phyloP scores from a whole-genome alignment of 1,284 basidiomycete genomes.

The Irpex sp. region DNA sequence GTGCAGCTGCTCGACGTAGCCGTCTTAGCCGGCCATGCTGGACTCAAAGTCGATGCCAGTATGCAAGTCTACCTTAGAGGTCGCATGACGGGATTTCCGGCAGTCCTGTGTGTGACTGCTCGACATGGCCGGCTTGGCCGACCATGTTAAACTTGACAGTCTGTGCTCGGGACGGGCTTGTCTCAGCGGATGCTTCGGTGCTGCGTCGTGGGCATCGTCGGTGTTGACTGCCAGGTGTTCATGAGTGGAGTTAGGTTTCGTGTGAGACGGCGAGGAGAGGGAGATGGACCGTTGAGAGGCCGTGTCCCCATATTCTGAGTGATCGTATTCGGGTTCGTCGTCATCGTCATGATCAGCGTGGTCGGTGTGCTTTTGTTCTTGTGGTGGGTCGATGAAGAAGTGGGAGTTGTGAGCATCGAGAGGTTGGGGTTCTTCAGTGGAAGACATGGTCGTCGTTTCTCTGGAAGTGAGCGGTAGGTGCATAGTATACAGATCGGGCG shows the following conservation, averaged over 20 bases:
- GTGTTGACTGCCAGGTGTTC: not conserved
- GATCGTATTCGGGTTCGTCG: constrained; percentile 23
- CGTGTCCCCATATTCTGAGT: constrained; percentile 57
- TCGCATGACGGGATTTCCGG: no score
- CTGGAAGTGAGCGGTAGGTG: no score
- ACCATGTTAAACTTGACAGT: constrained; percentile 13
- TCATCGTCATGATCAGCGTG: constrained; percentile 1
- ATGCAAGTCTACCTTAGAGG: no score
- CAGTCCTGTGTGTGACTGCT: no score
- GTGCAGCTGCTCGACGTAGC: no score
- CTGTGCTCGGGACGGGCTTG: constrained; percentile 23
- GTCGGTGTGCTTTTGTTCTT: constrained; percentile 16
- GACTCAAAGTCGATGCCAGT: no score
- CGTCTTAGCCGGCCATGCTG: no score
- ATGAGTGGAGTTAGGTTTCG: constrained; percentile 22
- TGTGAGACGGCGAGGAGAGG: constrained; percentile 52
- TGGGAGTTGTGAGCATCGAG: constrained; percentile 20
- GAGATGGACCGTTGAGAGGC: constrained; percentile 77
- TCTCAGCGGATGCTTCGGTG: constrained; percentile 10
- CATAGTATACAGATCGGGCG: no score
- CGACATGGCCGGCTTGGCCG: no score
- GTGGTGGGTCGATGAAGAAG: constrained; percentile 22
- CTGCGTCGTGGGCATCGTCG: constrained; percentile 20
- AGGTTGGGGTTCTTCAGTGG: not conserved
- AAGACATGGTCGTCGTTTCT: not conserved